Evolutionary conservation across 345 rosid genomes (phyloP).

Genomic region (Kandelia obovata): DNA sequence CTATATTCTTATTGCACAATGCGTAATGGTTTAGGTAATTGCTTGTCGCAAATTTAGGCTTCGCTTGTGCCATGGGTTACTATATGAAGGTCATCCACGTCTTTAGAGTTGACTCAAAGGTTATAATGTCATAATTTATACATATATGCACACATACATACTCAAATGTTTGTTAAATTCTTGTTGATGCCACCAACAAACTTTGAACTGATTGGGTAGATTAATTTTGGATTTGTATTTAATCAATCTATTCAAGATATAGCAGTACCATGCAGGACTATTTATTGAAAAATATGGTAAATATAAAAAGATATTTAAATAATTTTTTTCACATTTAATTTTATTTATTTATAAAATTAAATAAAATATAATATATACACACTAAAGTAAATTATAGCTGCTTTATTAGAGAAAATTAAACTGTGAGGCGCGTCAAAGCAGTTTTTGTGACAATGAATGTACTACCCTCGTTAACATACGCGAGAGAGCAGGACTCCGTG

Average conservation of each 20-base stretch:
- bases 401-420: no score
- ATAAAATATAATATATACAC: no score
- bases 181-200: conserved; percentile 52
- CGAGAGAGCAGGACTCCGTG: no score
- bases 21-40: conserved; percentile 21
- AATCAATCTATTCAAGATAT: neutral
- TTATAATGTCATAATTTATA: neutral
- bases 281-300: no score
- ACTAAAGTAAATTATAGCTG: no score
- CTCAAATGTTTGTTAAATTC: conserved; percentile 32
- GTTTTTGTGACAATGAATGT: no score
- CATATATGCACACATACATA: neutral
- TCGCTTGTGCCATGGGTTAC: conserved; percentile 37
- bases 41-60: conserved; percentile 35
- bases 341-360: no score
- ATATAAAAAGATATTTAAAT: no score
- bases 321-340: no score
- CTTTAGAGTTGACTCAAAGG: conserved; percentile 33
- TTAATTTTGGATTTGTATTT: neutral
- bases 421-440: no score
- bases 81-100: conserved; percentile 18
- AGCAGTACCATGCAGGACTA: no score
- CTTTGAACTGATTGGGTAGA: conserved; percentile 36
- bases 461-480: no score
- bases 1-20: conserved; percentile 9